These are phyloP conservation scores for Peribolospora kevripleyi DNA, from an alignment of 768 basidiomycete genomes.

Conservation along the genomic window DNA sequence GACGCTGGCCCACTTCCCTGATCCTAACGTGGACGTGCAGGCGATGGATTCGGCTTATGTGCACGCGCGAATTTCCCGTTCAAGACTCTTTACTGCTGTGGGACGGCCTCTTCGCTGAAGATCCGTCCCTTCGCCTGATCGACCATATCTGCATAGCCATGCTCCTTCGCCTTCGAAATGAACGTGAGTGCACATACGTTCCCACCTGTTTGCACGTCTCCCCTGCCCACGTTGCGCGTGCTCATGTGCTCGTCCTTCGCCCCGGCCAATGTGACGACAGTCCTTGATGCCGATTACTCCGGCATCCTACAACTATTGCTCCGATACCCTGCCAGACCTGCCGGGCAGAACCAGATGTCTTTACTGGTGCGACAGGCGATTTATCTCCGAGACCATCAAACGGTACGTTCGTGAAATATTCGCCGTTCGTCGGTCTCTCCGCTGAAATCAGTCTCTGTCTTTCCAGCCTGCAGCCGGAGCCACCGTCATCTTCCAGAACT, in stretches of 20 bases:
- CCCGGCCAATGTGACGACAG: conserved; percentile 23
- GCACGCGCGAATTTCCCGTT: conserved; percentile 75
- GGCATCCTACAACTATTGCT: conserved; percentile 58
- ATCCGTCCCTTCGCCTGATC: conserved; percentile 46
- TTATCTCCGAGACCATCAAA: conserved; percentile 18
- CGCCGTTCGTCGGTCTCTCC: too few species aligned
- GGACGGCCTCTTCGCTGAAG: conserved; percentile 83
- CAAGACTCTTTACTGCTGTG: conserved; percentile 58
- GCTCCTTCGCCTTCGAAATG: conserved; percentile 78
- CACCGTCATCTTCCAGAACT: too few species aligned
- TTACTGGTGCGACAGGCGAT: conserved; percentile 66
- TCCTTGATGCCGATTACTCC: conserved; percentile 68
- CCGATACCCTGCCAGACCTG: conserved; percentile 47
- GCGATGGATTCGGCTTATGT: conserved; percentile 79
- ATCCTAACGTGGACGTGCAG: conserved; percentile 21
- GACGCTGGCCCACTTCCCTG: conserved; percentile 5
- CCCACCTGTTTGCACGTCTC: conserved; percentile 2
- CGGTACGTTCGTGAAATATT: too few species aligned
- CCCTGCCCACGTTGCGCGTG: conserved; percentile 2
- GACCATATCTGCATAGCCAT: conserved; percentile 81
- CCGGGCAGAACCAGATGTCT: conserved; percentile 26
- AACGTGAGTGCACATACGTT: conserved; percentile 29
- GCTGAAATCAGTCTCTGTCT: background rate
- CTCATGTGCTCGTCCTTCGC: background rate
- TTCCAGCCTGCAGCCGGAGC: background rate